These are phyloP conservation scores for Paraconiothyrium brasiliense DNA, from an alignment of 2,329 filamentous ascomycete genomes.

Conservation along the genomic window DNA sequence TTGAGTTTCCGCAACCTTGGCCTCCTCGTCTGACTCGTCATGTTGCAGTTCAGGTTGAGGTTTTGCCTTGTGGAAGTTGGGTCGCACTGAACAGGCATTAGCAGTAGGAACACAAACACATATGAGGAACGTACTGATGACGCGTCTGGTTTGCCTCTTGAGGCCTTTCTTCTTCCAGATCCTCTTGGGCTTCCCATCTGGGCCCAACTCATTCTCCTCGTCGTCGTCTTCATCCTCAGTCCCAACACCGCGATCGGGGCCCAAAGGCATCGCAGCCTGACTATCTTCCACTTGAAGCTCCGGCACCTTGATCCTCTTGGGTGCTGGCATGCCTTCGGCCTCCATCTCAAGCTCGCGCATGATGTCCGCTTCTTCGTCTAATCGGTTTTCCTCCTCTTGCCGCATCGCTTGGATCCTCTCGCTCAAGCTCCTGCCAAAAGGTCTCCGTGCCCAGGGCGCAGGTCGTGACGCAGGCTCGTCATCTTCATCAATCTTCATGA, in stretches of 20 bases:
- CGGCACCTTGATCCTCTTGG: constrained; percentile 37
- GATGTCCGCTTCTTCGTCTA: constrained; percentile 79
- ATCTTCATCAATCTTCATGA: constrained; percentile 67
- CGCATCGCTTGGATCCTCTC: constrained; percentile 76
- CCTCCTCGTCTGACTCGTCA: constrained; percentile 48
- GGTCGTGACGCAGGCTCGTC: constrained; percentile 44
- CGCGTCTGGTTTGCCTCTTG: constrained; percentile 77
- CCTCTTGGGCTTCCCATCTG: constrained; percentile 68
- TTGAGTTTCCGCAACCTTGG: constrained; percentile 49
- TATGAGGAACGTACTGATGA: constrained; percentile 61
- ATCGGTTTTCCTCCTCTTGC: constrained; percentile 60
- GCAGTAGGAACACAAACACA: constrained; percentile 11
- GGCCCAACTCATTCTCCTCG: constrained; percentile 51
- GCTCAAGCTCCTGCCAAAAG: constrained; percentile 74
- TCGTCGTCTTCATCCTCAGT: constrained; percentile 70
- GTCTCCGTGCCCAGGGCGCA: constrained; percentile 55
- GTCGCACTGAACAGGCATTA: constrained; percentile 50
- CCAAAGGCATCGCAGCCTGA: constrained; percentile 56
- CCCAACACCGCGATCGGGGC: constrained; percentile 53
- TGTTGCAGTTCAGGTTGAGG: constrained; percentile 45
- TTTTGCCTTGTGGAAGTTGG: constrained; percentile 53
- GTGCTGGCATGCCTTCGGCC: constrained; percentile 36
- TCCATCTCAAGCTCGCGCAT: constrained; percentile 74
- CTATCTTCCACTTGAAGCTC: constrained; percentile 54
- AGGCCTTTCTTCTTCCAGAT: constrained; percentile 85